phyloP scores from a whole-genome alignment of 306 rosid genomes.

The Heteromeles arbutifolia region DNA sequence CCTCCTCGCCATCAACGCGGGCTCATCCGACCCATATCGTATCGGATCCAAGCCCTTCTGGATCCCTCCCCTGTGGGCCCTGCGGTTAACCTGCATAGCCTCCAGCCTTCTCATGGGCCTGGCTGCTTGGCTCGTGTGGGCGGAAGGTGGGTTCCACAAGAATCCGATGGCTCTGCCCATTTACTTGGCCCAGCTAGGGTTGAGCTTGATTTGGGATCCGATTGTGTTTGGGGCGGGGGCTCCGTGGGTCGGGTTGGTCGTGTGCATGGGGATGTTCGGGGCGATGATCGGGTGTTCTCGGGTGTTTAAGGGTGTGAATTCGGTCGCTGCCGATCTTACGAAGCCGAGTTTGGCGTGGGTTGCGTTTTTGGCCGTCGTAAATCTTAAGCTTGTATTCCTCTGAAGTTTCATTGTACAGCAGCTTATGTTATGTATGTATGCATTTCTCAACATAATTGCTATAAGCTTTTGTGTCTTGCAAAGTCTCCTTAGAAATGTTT shows the following conservation, averaged over 20 bases:
- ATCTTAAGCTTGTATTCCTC: conserved; percentile 42
- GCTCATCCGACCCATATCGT: conserved; percentile 1
- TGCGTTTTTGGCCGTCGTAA: conserved; percentile 49
- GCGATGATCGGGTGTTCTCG: conserved; percentile 30
- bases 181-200: conserved; percentile 38
- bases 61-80: conserved; percentile 58
- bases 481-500: no score
- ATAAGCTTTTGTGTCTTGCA: no score
- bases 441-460: not conserved
- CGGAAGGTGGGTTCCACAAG: conserved; percentile 60
- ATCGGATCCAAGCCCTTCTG: conserved; percentile 40
- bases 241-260: conserved; percentile 21
- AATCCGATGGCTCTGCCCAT: conserved; percentile 31
- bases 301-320: conserved; percentile 30
- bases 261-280: conserved; percentile 32
- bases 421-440: not conserved
- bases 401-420: not conserved
- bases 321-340: conserved; percentile 27
- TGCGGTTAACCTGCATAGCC: conserved; percentile 36
- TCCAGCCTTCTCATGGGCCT: conserved; percentile 52
- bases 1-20: conserved; percentile 29
- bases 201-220: conserved; percentile 50
- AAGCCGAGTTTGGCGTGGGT: conserved; percentile 56
- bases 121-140: conserved; percentile 82
- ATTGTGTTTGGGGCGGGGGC: conserved; percentile 48